Evolutionary conservation across 192 early-diverging fungal genomes (phyloP).

Genomic region (Diversispora epigaea): DNA sequence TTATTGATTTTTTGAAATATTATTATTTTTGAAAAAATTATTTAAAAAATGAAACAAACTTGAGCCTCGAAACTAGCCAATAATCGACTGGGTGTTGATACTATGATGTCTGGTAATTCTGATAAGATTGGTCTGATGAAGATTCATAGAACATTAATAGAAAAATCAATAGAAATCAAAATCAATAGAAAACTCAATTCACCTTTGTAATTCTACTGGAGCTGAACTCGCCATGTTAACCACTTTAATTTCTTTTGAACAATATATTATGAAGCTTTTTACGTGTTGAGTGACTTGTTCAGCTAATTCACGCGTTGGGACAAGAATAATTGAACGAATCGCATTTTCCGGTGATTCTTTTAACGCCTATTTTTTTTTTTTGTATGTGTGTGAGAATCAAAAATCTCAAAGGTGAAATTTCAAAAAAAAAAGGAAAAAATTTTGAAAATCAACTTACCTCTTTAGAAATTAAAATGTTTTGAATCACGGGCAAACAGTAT

Average conservation of each 20-base stretch:
- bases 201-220: conserved; percentile 57
- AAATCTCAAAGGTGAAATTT: neutral
- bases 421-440: neutral
- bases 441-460: conserved; percentile 36
- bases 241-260: conserved; percentile 60
- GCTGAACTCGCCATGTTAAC: conserved; percentile 66
- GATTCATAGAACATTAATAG: neutral
- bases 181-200: conserved; percentile 24
- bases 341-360: conserved; percentile 38
- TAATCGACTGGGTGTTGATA: conserved; percentile 83
- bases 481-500: conserved; percentile 86
- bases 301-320: conserved; percentile 94
- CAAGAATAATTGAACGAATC: conserved; percentile 72
- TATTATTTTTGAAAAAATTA: too few species aligned
- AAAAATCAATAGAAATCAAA: neutral
- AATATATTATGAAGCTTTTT: conserved; percentile 72
- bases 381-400: neutral
- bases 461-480: conserved; percentile 82
- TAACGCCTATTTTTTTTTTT: conserved; percentile 34
- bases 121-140: conserved; percentile 69
- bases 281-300: conserved; percentile 84
- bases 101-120: conserved; percentile 83
- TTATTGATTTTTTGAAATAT: too few species aligned
- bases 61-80: conserved; percentile 70
- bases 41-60: conserved; percentile 36